Evolutionary conservation across 305 asterid genomes (phyloP).

Genomic region (Fraxinus xanthoxyloides): DNA sequence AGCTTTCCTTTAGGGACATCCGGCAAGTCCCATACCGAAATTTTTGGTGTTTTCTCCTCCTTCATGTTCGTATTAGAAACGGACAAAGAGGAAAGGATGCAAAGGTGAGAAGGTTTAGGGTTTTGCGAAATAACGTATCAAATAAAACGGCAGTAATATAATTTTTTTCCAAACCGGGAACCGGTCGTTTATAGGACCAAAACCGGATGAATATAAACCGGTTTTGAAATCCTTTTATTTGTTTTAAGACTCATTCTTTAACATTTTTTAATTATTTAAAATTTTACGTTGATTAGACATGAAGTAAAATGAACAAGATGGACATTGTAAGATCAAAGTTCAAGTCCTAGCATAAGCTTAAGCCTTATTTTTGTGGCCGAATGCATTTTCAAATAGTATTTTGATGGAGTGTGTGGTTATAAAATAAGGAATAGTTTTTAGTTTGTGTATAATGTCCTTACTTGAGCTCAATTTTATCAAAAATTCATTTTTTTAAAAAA

Average conservation of each 20-base stretch:
- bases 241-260: background rate
- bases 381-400: no score
- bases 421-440: no score
- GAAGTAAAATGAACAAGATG: background rate
- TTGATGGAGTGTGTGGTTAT: no score
- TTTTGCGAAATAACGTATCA: background rate
- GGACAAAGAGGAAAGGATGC: background rate
- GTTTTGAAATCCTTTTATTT: background rate
- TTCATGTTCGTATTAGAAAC: background rate
- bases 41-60: constrained; percentile 32
- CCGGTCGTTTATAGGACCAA: background rate
- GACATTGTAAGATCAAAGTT: no score
- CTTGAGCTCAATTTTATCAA: no score
- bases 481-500: no score
- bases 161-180: background rate
- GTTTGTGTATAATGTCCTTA: no score
- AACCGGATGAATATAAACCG: background rate
- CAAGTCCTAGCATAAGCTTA: no score
- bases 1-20: constrained; percentile 67
- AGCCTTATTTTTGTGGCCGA: no score
- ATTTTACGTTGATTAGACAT: no score
- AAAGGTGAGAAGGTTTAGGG: background rate
- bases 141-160: background rate
- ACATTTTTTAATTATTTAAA: no score
- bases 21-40: constrained; percentile 85